phyloP scores from a whole-genome alignment of 768 basidiomycete genomes.

The Phlegmacium glaucopus region DNA sequence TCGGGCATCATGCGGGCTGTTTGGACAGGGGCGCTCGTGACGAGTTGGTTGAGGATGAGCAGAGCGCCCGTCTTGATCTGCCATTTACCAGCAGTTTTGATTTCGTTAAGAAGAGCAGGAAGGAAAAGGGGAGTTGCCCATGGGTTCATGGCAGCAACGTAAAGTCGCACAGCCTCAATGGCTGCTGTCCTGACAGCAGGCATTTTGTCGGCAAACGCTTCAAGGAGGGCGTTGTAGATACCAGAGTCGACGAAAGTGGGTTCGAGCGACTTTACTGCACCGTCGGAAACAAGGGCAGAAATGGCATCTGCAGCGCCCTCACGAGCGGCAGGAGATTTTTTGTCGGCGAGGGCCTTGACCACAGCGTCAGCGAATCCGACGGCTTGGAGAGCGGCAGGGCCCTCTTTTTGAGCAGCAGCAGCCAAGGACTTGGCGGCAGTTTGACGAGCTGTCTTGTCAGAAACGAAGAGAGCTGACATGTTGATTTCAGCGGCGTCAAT shows the following conservation, averaged over 20 bases:
- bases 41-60: slow-evolving; percentile 80
- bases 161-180: slow-evolving; percentile 75
- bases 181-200: slow-evolving; percentile 83
- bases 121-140: slow-evolving; percentile 85
- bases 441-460: slow-evolving; percentile 81
- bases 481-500: slow-evolving; percentile 58
- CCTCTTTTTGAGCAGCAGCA: slow-evolving; percentile 77
- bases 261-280: slow-evolving; percentile 80
- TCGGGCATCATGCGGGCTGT: slow-evolving; percentile 90
- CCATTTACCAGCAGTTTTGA: slow-evolving; percentile 97
- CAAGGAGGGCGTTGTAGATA: slow-evolving; percentile 82
- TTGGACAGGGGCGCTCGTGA: slow-evolving; percentile 77
- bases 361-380: slow-evolving; percentile 69
- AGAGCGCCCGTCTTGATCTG: slow-evolving; percentile 92
- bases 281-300: slow-evolving; percentile 59
- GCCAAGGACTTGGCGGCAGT: slow-evolving; percentile 68
- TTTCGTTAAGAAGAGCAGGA: slow-evolving; percentile 85
- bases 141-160: slow-evolving; percentile 77
- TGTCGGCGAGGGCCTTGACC: slow-evolving; percentile 87
- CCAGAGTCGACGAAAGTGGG: slow-evolving; percentile 86
- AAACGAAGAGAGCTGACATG: slow-evolving; percentile 71
- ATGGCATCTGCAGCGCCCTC: slow-evolving; percentile 83
- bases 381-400: slow-evolving; percentile 70
- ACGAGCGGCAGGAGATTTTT: slow-evolving; percentile 90
- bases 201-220: slow-evolving; percentile 94